These are phyloP conservation scores for Brassica rapa DNA, from an alignment of 345 rosid genomes.

Conservation along the genomic window DNA sequence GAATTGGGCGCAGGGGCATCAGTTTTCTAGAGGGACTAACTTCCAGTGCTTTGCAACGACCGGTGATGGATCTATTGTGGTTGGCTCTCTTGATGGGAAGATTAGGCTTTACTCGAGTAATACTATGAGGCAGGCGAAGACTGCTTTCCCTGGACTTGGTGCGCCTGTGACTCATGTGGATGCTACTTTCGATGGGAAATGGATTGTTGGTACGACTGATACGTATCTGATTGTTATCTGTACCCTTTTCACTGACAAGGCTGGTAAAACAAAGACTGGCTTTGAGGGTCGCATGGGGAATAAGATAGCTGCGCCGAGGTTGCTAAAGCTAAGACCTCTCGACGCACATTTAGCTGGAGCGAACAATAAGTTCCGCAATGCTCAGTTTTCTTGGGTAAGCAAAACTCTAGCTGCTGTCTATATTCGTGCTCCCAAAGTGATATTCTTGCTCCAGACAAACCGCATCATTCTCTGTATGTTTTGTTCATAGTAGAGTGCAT, in stretches of 20 bases:
- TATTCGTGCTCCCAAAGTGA: too few species aligned
- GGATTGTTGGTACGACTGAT: slow-evolving; percentile 97
- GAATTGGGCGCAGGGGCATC: slow-evolving; percentile 96
- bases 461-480: neutral
- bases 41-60: slow-evolving; percentile 98
- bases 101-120: slow-evolving; percentile 82
- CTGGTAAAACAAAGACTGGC: slow-evolving; percentile 88
- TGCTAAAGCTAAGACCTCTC: slow-evolving; percentile 81
- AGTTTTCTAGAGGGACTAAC: slow-evolving; percentile 97
- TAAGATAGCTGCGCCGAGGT: slow-evolving; percentile 91
- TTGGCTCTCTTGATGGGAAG: slow-evolving; percentile 97
- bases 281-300: slow-evolving; percentile 98
- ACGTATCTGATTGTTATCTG: slow-evolving; percentile 89
- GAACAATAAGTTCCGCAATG: slow-evolving; percentile 81
- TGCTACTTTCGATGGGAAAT: slow-evolving; percentile 95
- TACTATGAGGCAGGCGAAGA: slow-evolving; percentile 96
- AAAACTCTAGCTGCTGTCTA: neutral
- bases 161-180: slow-evolving; percentile 95
- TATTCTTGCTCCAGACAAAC: too few species aligned
- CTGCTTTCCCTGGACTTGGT: slow-evolving; percentile 98
- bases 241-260: slow-evolving; percentile 81
- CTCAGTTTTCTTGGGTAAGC: slow-evolving; percentile 97
- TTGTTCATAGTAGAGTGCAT: slow-evolving; percentile 1
- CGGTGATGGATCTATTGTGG: slow-evolving; percentile 97
- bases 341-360: slow-evolving; percentile 90